Conservation (phyloP, 306 rosid species). For the Echinosophora koreensis region DNA sequence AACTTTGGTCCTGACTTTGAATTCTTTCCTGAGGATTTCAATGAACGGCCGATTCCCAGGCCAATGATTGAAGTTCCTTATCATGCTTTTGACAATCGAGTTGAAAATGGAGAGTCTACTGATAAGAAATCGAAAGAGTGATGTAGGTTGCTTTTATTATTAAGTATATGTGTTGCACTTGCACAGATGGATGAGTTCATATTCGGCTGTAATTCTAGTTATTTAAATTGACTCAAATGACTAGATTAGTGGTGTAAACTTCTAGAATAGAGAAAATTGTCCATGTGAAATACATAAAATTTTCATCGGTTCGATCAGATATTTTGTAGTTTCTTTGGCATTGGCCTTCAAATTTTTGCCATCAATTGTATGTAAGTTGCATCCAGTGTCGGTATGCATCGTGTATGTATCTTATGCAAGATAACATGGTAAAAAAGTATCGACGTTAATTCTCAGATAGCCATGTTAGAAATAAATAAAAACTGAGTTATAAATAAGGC, state of each 20-base stretch:
- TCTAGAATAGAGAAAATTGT: slow-evolving; percentile 44
- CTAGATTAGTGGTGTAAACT: slow-evolving; percentile 55
- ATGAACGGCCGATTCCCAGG: slow-evolving; percentile 69
- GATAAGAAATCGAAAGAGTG: slow-evolving; percentile 64
- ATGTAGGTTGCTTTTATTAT: slow-evolving; percentile 36
- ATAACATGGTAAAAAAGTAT: too few relatives aligned
- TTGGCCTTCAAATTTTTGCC: slow-evolving; percentile 33
- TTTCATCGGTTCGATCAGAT: slow-evolving; percentile 37
- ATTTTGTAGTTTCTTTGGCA: slow-evolving; percentile 33
- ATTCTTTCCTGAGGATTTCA: slow-evolving; percentile 71
- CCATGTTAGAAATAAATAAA: too few relatives aligned
- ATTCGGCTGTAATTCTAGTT: slow-evolving; percentile 54
- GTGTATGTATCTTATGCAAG: background rate
- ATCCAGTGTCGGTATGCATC: background rate
- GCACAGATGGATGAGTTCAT: slow-evolving; percentile 48
- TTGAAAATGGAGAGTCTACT: slow-evolving; percentile 68
- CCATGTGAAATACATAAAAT: slow-evolving; percentile 41
- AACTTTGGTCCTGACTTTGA: slow-evolving; percentile 95
- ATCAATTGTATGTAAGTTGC: background rate
- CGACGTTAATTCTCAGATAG: too few relatives aligned
- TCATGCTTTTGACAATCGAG: slow-evolving; percentile 74
- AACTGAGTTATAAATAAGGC: too few relatives aligned
- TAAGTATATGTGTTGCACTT: slow-evolving; percentile 30
- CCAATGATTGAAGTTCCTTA: slow-evolving; percentile 93
- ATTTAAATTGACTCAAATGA: slow-evolving; percentile 42